Conservation (phyloP, 2,329 filamentous ascomycete genomes). For the Fusarium sp. region DNA sequence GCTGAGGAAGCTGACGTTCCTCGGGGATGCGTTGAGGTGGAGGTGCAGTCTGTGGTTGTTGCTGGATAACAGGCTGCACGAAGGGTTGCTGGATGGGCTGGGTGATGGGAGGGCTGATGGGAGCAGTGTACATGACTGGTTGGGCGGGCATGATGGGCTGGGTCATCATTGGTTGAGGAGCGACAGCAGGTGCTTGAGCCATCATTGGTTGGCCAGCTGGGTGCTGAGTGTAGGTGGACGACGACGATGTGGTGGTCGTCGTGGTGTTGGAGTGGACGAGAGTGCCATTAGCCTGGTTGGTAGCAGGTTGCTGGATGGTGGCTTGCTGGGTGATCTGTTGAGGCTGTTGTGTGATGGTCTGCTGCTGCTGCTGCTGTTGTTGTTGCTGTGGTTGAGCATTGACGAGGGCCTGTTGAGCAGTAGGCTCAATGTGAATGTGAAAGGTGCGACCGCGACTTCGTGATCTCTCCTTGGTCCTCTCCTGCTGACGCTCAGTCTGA, state of each 20-base stretch:
- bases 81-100: conserved; percentile 33
- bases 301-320: conserved; percentile 14
- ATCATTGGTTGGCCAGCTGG: conserved; percentile 33
- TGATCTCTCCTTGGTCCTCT: conserved; percentile 39
- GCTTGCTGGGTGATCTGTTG: conserved; percentile 24
- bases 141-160: conserved; percentile 27
- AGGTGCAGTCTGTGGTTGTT: conserved; percentile 22
- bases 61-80: conserved; percentile 21
- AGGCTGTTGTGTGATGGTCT: conserved; percentile 2
- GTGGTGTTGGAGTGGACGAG: conserved; percentile 29
- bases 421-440: conserved; percentile 46
- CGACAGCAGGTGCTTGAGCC: conserved; percentile 32
- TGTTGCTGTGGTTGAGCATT: conserved; percentile 9
- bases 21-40: conserved; percentile 31
- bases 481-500: conserved; percentile 31
- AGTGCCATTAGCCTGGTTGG: conserved; percentile 14
- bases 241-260: conserved; percentile 17
- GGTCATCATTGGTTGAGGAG: conserved; percentile 33
- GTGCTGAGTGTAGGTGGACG: conserved; percentile 27
- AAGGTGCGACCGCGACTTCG: conserved; percentile 45
- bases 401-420: conserved; percentile 23
- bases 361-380: conserved; percentile 32
- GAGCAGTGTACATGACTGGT: conserved; percentile 25
- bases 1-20: conserved; percentile 28
- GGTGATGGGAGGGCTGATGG: conserved; percentile 23